Evolutionary conservation across 2,329 filamentous ascomycete species (phyloP), one percentile per base, ranked within the genome.

Genomic region (Fusarium burgessii): DNA sequence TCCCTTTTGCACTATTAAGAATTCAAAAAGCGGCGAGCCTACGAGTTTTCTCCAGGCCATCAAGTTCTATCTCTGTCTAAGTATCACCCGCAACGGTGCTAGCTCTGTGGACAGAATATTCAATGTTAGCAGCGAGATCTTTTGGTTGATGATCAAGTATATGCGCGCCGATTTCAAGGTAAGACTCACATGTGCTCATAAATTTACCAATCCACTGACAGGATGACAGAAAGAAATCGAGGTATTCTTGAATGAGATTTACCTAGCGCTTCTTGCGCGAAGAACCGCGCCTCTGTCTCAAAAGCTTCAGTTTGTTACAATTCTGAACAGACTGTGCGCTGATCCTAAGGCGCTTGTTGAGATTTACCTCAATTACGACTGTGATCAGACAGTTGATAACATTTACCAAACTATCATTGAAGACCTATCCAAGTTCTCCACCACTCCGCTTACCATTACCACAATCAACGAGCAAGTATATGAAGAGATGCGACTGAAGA

Each of bases 301-400:
- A 78, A 99, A 98, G 81, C 89, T 96, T 58, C 94, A 95, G 78
- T 96, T 98, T 73, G 89, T 99, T 80, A 91, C 90, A 66, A 90
- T 99, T 29, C 86, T 99, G 56, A 92, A 93, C 75, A 88, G 95
- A 63, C 86, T 99, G 50, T 95, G 92, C 64, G 90, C 89, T 18
- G 96, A 99, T 78, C 93, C 95, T 3, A 89, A 93, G 72, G 95
- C 94, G 0, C 81, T 99, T 51, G 96, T 99, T 18, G 96, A 99
- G 81, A 92, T 95, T 17, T 99, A 99, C 80, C 88, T 99, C 69
- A 99, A 99, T 81, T 99, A 99, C 78, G 96, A 99, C 79, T 99
- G 96, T 82, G 97, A 98, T 77, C 89, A 95, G 66, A 94, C 94
- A 42, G 89, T 98, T 65, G 95, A 98, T 82, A 99, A 99, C 80